phyloP scores from a whole-genome alignment of 306 rosid genomes.

The Potentilla sterilis region DNA sequence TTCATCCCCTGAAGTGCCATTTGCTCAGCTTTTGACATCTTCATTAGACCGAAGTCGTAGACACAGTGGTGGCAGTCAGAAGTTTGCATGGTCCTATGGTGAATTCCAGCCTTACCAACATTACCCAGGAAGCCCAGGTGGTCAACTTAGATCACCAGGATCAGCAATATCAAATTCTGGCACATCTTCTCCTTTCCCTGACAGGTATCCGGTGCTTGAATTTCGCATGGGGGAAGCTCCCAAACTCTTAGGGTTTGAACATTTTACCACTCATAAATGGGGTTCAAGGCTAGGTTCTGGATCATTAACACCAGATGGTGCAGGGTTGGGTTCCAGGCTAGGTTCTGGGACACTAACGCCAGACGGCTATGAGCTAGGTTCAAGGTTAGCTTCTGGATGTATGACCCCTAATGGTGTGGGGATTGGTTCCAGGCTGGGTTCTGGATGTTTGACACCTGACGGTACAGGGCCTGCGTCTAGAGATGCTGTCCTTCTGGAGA shows the following conservation, averaged over 20 bases:
- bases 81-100: constrained; percentile 64
- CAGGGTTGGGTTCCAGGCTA: constrained; percentile 69
- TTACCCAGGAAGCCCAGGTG: constrained; percentile 91
- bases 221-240: constrained; percentile 74
- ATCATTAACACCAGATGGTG: constrained; percentile 80
- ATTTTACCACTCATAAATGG: constrained; percentile 75
- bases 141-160: constrained; percentile 89
- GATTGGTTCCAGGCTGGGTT: constrained; percentile 54
- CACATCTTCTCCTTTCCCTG: constrained; percentile 86
- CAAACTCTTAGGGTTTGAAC: constrained; percentile 67
- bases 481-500: constrained; percentile 35
- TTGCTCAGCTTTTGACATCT: constrained; percentile 90
- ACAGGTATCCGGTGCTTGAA: constrained; percentile 65
- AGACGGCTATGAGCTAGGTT: constrained; percentile 64
- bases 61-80: constrained; percentile 54
- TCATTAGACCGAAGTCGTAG: constrained; percentile 64
- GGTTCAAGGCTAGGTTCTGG: constrained; percentile 87
- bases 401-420: constrained; percentile 84
- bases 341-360: constrained; percentile 92
- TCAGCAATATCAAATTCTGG: constrained; percentile 91
- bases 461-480: constrained; percentile 47
- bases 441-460: constrained; percentile 55
- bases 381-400: constrained; percentile 80
- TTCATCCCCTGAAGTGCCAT: constrained; percentile 98
- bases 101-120: constrained; percentile 88